Evolutionary conservation across 2,329 filamentous ascomycete genomes (phyloP), one percentile per base, ranked within the genome.

Genomic region (Paecilomyces sp.): DNA sequence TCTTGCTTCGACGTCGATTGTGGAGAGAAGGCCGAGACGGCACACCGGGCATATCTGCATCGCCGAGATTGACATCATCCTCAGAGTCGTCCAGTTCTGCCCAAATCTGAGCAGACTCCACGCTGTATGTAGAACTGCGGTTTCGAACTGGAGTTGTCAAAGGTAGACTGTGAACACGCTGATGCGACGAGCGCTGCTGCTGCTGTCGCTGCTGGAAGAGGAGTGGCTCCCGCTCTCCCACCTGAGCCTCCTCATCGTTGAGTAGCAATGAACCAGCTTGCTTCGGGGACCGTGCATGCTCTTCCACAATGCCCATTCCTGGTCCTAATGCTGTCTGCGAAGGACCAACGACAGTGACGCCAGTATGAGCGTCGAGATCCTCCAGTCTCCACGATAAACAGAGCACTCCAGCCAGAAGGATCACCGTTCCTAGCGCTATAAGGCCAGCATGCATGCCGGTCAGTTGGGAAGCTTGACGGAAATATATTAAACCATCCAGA

Each of bases 401-500:
- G 15, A 97, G 81, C 1, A 99, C 94, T 52, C 94, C 94, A 0
- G 87, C 86, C 0, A 99, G 83, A 18, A 99, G 81, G 57, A 99
- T 89, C 33, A 87, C 81, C 0, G 93, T 97, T 11, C 94, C 94
- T 1, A 99, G 75, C 0, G 92, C 85, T 63, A 97, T 96, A 60
- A 82, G 70, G 11, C 73, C 71, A 15, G 90, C 93, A 69, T 91
- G 88, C 2, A 94, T 76, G 0, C 86, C 81, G 15, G 88, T 86
- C 63, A 99, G 85, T 59, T 90, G 83, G 64, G 91, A 88, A 57
- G 88, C 89, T 75, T 99, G 94, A 67, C 89, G 84, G 78, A 97
- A 99, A 77, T 97, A 99, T 68, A 99, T 96, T 66, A 99, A 82
- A 33, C 94, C 94, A 75, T 99, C 94, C 66, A 97, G 81, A 66